phyloP scores from a whole-genome alignment of 2,329 filamentous ascomycete genomes.

The Metarhizium anisopliae region DNA sequence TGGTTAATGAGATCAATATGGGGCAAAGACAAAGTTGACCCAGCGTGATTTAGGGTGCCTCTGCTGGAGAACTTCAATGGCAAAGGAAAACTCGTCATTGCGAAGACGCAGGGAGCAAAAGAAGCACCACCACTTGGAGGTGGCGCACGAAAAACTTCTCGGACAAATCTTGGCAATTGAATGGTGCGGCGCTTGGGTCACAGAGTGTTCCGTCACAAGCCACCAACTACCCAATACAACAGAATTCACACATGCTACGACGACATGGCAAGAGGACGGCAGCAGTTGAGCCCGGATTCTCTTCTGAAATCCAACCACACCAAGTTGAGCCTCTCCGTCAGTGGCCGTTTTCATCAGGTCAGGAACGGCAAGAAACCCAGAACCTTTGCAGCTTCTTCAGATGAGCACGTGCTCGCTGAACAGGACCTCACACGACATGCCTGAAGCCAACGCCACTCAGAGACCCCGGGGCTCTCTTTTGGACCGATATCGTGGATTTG shows the following conservation, averaged over 20 bases:
- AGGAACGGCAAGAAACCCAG: background rate
- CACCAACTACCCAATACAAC: background rate
- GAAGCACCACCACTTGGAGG: too few relatives aligned
- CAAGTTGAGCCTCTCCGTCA: background rate
- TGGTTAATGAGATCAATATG: too few relatives aligned
- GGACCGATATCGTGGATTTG: too few relatives aligned
- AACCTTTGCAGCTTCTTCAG: background rate
- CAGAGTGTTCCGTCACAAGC: background rate
- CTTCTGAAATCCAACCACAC: background rate
- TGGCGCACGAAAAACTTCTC: too few relatives aligned
- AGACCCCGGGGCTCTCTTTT: background rate
- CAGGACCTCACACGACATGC: constrained; percentile 3
- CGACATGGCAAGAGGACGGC: too few relatives aligned
- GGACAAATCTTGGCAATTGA: background rate
- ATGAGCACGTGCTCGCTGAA: constrained; percentile 8
- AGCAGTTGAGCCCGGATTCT: too few relatives aligned
- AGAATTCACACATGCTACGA: background rate
- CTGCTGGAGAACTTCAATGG: too few relatives aligned
- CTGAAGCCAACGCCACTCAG: background rate
- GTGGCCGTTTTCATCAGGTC: background rate
- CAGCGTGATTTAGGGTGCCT: too few relatives aligned
- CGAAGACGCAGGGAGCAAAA: too few relatives aligned
- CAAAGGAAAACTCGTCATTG: too few relatives aligned
- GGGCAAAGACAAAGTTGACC: too few relatives aligned
- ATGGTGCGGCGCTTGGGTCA: background rate